Base-by-base conservation (phyloP, 768 basidiomycete species). In the Lepiota venenata region DNA sequence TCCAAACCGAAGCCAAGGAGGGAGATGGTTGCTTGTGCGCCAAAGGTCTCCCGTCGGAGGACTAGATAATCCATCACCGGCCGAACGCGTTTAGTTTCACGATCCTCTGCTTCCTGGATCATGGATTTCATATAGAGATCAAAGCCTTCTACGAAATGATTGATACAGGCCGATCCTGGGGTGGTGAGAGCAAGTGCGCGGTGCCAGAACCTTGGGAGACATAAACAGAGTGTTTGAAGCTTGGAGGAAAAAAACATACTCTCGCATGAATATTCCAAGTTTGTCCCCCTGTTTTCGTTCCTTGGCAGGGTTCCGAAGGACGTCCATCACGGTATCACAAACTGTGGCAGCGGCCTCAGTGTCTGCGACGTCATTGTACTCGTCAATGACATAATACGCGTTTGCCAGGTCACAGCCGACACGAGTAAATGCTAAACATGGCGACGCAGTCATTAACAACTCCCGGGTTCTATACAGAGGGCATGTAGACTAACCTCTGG, bases 351-450 rank as follows among this genome's bases (percentile, higher is more conserved):
- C 60, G 1, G 41, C 46, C 22, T 54, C 44, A 8, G 40, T 35
- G 40, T 48, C 44, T 16, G 50, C 39, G 2, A 56, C 52, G 45
- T 63, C 64, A 15, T 58, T 61, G 22, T 61, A 61, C 29, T 64
- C 63, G 25, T 62, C 61, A 21, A 58, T 42, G 32, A 63, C 56
- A 41, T 63, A 66, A 38, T 53, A 61, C 11, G 58, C 16, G 16
- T 63, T 63, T 51, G 61, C 55, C 10, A 63, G 38, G 48, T 64
- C 65, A 37, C 63, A 62, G 6, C 57, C 61, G 18, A 52, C 49
- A 1, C 61, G 56, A 15, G 50, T 32, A 42, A 52, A 68, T 56
- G 64, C 60, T 38, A 64, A 68, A 29, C 4, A 32, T 9, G 10
- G 8, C 9, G 9, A 9, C 2, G 25, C 25, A 25, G 25, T 5